Conservation (phyloP, 140 eudicot species). For the Ambrosia hybrid region DNA sequence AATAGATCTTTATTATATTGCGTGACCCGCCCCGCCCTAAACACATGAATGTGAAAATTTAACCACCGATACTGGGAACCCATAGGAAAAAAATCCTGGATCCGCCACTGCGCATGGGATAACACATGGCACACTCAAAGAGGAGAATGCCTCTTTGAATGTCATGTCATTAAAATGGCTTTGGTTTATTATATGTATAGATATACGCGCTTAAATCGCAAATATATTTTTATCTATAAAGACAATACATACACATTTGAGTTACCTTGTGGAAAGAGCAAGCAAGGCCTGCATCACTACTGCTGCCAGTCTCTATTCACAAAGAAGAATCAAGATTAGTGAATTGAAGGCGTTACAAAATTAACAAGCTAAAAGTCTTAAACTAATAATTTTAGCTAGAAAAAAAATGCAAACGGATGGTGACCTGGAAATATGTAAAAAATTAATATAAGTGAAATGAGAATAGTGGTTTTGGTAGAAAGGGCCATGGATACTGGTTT, state of each 20-base stretch:
- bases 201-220: background rate
- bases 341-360: background rate
- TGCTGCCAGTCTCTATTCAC: slow-evolving; percentile 25
- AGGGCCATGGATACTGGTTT: slow-evolving; percentile 35
- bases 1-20: too few species aligned
- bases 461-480: slow-evolving; percentile 38
- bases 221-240: background rate
- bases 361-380: background rate
- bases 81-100: too few species aligned
- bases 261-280: slow-evolving; percentile 34
- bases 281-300: slow-evolving; percentile 14
- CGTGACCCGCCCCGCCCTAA: too few species aligned
- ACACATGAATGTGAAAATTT: too few species aligned
- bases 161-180: too few species aligned
- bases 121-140: too few species aligned
- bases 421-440: slow-evolving; percentile 47
- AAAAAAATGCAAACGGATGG: slow-evolving; percentile 6
- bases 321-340: slow-evolving; percentile 17
- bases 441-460: slow-evolving; percentile 41
- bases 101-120: too few species aligned
- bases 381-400: background rate
- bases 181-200: too few species aligned
- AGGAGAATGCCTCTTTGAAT: too few species aligned
- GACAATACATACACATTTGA: background rate
- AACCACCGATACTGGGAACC: too few species aligned